Evolutionary conservation across 192 early-diverging fungal species (phyloP).

Genomic region (Phycomyces blakesleeanus): DNA sequence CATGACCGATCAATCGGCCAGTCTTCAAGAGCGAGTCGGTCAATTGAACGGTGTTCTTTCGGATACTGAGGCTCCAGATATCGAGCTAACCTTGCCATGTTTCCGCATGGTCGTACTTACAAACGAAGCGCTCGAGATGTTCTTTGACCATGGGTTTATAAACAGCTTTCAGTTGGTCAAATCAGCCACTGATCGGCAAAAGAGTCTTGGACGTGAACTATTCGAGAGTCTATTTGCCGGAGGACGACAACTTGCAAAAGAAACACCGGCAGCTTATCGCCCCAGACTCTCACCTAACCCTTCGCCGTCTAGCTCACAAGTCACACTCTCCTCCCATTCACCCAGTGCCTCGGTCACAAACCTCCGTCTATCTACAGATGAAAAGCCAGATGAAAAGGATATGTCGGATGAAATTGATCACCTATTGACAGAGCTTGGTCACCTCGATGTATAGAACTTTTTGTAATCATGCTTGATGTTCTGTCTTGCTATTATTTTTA

Average conservation of each 20-base stretch:
- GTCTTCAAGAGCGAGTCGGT: conserved; percentile 1
- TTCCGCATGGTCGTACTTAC: conserved; percentile 76
- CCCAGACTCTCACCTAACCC: neutral
- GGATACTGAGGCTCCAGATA: neutral
- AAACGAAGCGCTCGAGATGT: conserved; percentile 80
- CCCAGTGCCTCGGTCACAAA: neutral
- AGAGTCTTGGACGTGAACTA: conserved; percentile 50
- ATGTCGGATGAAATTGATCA: conserved; percentile 41
- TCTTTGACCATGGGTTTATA: conserved; percentile 71
- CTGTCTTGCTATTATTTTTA: too few relatives aligned
- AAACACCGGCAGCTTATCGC: neutral
- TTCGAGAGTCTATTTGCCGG: conserved; percentile 54
- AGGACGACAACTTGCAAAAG: conserved; percentile 46
- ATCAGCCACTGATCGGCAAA: conserved; percentile 43
- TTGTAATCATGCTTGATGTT: too few relatives aligned
- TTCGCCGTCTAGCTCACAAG: conserved; percentile 4
- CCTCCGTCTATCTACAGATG: neutral
- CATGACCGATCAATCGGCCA: conserved; percentile 4
- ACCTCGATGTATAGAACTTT: conserved; percentile 18
- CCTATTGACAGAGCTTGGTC: conserved; percentile 22
- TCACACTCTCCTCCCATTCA: conserved; percentile 33
- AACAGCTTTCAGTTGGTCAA: conserved; percentile 60
- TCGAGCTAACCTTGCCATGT: conserved; percentile 17
- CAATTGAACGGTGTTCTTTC: conserved; percentile 5
- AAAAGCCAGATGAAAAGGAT: conserved; percentile 21